These are phyloP conservation scores for Tympanopsis confertula DNA, from an alignment of 2,329 filamentous ascomycete species.

Conservation along the genomic window DNA sequence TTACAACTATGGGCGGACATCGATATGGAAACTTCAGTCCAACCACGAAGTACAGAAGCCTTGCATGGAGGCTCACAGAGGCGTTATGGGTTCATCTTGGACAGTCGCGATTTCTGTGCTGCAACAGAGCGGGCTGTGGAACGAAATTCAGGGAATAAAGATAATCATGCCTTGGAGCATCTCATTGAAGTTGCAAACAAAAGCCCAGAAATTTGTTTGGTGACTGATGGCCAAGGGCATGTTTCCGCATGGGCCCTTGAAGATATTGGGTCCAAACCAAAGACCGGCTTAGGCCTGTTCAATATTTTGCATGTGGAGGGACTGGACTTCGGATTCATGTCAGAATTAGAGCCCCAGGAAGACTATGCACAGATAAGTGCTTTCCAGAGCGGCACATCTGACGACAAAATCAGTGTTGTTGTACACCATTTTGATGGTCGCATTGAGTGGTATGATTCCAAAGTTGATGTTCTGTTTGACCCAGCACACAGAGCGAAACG, in stretches of 20 bases:
- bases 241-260: slow-evolving; percentile 92
- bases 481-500: slow-evolving; percentile 49
- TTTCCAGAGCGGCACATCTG: neutral
- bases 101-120: slow-evolving; percentile 66
- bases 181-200: slow-evolving; percentile 77
- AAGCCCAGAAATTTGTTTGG: slow-evolving; percentile 75
- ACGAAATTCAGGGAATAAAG: slow-evolving; percentile 32
- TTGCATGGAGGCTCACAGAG: slow-evolving; percentile 14
- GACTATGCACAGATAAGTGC: neutral
- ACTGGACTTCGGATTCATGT: slow-evolving; percentile 34
- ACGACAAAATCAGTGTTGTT: slow-evolving; percentile 32
- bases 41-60: slow-evolving; percentile 16
- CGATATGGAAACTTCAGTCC: slow-evolving; percentile 61
- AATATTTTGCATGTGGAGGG: slow-evolving; percentile 71
- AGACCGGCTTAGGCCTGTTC: slow-evolving; percentile 61
- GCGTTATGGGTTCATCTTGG: slow-evolving; percentile 70
- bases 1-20: slow-evolving; percentile 73
- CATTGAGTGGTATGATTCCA: slow-evolving; percentile 70
- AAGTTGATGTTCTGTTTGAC: slow-evolving; percentile 71
- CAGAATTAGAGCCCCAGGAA: slow-evolving; percentile 11
- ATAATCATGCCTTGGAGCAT: slow-evolving; percentile 68
- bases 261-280: slow-evolving; percentile 63
- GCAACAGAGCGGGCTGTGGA: slow-evolving; percentile 70
- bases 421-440: slow-evolving; percentile 77
- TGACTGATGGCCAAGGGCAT: slow-evolving; percentile 70